Conservation (phyloP, 2,329 filamentous ascomycete species). For the Chaetomiaceae sp. region DNA sequence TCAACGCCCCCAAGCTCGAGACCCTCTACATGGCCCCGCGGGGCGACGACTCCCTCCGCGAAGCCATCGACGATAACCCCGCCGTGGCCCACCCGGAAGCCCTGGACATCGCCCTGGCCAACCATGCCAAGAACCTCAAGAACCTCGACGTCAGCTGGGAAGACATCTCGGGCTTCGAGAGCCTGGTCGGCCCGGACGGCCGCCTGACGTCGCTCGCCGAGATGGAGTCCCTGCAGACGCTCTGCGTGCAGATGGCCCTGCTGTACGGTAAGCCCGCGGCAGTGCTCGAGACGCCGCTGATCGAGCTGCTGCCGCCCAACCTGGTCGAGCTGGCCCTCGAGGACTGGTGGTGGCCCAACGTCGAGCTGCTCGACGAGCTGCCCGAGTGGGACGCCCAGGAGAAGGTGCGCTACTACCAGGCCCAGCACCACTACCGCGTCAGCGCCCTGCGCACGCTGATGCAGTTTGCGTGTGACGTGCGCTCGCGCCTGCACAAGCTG, state of each 20-base stretch:
- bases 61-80: constrained; percentile 1
- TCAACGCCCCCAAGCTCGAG: constrained; percentile 24
- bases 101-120: constrained; percentile 22
- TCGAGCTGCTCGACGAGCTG: constrained; percentile 15
- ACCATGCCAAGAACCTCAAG: constrained; percentile 21
- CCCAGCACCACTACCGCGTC: constrained; percentile 19
- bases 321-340: constrained; percentile 27
- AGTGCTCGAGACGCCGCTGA: constrained; percentile 15
- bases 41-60: constrained; percentile 7
- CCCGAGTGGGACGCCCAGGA: constrained; percentile 15
- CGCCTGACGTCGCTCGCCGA: constrained; percentile 22
- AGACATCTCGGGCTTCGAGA: constrained; percentile 20
- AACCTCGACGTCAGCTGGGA: constrained; percentile 27
- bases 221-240: constrained; percentile 20
- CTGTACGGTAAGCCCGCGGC: constrained; percentile 20
- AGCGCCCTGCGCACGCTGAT: constrained; percentile 20
- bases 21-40: constrained; percentile 28
- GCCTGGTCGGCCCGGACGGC: constrained; percentile 23
- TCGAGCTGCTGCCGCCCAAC: constrained; percentile 25
- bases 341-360: constrained; percentile 28
- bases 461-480: constrained; percentile 19
- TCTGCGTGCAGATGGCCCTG: constrained; percentile 26
- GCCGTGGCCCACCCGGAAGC: constrained; percentile 17
- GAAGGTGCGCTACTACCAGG: constrained; percentile 21
- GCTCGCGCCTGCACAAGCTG: constrained; percentile 16